These are phyloP conservation scores for Magnusiomyces sp. DNA, from an alignment of 1,139 yeast genomes.

Conservation along the genomic window DNA sequence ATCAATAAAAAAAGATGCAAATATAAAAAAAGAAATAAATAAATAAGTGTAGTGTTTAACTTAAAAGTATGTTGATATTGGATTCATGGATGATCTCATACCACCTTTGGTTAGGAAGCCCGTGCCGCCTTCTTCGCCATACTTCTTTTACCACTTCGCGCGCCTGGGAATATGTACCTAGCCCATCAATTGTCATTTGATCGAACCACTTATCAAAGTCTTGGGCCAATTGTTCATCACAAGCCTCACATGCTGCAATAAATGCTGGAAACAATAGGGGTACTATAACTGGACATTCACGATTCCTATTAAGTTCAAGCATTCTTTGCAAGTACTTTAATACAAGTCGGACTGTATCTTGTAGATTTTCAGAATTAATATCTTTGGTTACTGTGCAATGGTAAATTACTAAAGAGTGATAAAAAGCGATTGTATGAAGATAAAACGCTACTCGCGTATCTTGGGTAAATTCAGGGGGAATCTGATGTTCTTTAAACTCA, in stretches of 20 bases:
- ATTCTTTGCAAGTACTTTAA: conserved; percentile 58
- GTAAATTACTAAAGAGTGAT: conserved; percentile 66
- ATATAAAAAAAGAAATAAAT: too few species aligned
- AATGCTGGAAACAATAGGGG: conserved; percentile 89
- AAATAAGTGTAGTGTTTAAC: conserved; percentile 24
- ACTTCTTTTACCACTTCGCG: conserved; percentile 79
- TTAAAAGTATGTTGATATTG: conserved; percentile 78
- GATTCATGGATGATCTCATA: conserved; percentile 70
- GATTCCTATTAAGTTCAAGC: conserved; percentile 42
- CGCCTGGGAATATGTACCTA: conserved; percentile 84
- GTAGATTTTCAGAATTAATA: conserved; percentile 44
- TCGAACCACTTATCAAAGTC: conserved; percentile 77
- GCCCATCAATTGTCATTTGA: conserved; percentile 61
- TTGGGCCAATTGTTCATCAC: conserved; percentile 46
- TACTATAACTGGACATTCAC: conserved; percentile 50
- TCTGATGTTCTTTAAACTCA: conserved; percentile 16
- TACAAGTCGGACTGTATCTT: conserved; percentile 53
- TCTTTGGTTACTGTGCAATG: conserved; percentile 59
- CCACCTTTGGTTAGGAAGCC: conserved; percentile 61
- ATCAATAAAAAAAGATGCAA: too few species aligned
- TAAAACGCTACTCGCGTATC: conserved; percentile 54
- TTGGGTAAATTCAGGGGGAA: conserved; percentile 22
- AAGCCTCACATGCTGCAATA: conserved; percentile 80
- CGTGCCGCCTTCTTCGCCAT: conserved; percentile 64
- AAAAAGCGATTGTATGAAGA: conserved; percentile 75